Evolutionary conservation across 1,284 basidiomycete species (phyloP), one percentile per base, ranked within the genome.

Genomic region (Marasmius fiardii): DNA sequence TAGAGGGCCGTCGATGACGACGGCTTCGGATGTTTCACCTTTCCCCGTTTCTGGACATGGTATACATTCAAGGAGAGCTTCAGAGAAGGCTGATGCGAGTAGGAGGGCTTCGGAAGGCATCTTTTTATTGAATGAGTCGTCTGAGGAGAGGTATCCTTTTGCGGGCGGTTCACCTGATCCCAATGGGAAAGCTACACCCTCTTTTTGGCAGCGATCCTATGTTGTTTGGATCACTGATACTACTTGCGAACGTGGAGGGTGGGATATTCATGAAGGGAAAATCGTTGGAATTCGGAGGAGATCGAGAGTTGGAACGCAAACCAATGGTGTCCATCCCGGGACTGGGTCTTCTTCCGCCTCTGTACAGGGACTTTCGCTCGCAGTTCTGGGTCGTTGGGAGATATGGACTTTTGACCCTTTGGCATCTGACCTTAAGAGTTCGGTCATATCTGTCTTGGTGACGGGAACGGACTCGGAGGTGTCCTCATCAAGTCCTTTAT

Each of bases 31-130:
- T 54, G 65, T 73, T 1, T 70, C 76, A 6, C 74, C 80, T 20
- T 92, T 90, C 65, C 90, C 90, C 14, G 78, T 90, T 26, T 91
- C 90, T 14, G 86, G 78, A 4, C 90, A 92, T 64, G 90, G 90
- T 8, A 76, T 86, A 21, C 85, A 90, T 62, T 85, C 86, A 33
- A 80, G 86, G 39, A 77, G 86, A 45, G 77, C 78, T 18, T 86
- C 86, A 4, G 87, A 89, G 63, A 86, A 85, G 67, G 47, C 47
- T 18, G 85, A 86, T 47, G 63, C 66, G 5, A 65, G 72, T 1
- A 76, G 84, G 21, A 77, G 84, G 39, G 73, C 73, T 16, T 72
- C 77, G 20, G 85, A 87, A 55, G 72, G 74, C 20, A 67, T 82
- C 28, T 70, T 74, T 31, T 72, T 85, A 20, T 75, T 77, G 8